Base-by-base conservation (phyloP, 331 rosid species). In the Malus hybrid region DNA sequence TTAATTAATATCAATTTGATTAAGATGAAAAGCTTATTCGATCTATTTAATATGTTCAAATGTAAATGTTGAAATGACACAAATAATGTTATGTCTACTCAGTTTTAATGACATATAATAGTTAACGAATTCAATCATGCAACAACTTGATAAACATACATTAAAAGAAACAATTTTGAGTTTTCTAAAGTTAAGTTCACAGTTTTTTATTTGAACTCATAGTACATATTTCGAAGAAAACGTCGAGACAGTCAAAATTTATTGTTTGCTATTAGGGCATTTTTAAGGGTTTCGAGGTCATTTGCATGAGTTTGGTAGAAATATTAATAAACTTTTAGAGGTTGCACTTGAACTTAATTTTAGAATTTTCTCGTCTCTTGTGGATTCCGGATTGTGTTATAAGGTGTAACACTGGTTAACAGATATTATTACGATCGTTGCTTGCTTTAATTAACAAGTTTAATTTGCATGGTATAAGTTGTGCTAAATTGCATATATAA, bases 1-100 rank as follows among this genome's bases (percentile, higher is more conserved):
- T 62, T 62, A 12, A 32, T 64, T 64, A 64, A 19, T 70, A 70
- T 71, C 66, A 76, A 70, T 75, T 76, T 64, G 58, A 75, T 67
- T 63, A 70, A 63, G 69, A 75, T 63, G 32, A 28, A 10, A 60
- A 60, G 11, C 57, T 6, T 52, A 52, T 52, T 16, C 9, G n/a
- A 52, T 6, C n/a, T 18, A 52, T 15, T 52, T 52, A 16, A 15
- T 6, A 52, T 0, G 57, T 50, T 50, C 7, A 50, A 50, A 15
- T 15, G 18, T 50, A 50, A 50, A 50, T 50, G 3, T 39, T 39
- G 46, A 39, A 9, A 39, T 39, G 46, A 1, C 12, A 39, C 46
- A 39, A 39, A 39, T 39, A 39, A 39, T 52, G 7, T 16, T 52
- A 16, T 2, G 20, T 52, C 1, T 15, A 48, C 3, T 2, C 1